Percentiles rank a stretch among this genome's conserved stretches.
phyloP scores from a whole-genome alignment of 805 yeast genomes.

The Candida corydali region DNA sequence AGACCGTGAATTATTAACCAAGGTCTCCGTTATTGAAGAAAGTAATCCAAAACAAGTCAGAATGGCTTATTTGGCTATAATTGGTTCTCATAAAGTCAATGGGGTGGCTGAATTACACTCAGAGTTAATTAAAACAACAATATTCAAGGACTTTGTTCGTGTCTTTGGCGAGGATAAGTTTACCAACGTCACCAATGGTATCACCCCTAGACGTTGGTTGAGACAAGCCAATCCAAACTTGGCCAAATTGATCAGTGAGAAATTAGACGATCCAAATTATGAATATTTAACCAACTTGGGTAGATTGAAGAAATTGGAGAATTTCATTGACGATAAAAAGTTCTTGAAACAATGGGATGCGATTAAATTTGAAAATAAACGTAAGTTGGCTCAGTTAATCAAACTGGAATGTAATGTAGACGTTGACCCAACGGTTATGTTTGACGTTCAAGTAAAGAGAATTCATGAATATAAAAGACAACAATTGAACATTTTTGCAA shows the following conservation, averaged over 20 bases:
- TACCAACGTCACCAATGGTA: slow-evolving; percentile 90
- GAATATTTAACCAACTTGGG: slow-evolving; percentile 66
- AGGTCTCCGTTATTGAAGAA: slow-evolving; percentile 86
- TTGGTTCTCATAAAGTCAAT: slow-evolving; percentile 90
- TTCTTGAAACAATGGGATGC: slow-evolving; percentile 69
- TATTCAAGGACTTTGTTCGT: slow-evolving; percentile 84
- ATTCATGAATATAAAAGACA: slow-evolving; percentile 96
- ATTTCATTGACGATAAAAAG: slow-evolving; percentile 60
- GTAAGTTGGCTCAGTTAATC: slow-evolving; percentile 60
- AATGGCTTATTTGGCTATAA: slow-evolving; percentile 88
- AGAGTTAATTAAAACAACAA: slow-evolving; percentile 82
- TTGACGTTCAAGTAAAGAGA: slow-evolving; percentile 91
- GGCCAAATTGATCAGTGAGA: slow-evolving; percentile 66
- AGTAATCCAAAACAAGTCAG: slow-evolving; percentile 75
- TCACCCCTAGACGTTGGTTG: slow-evolving; percentile 96
- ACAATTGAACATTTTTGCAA: slow-evolving; percentile 88
- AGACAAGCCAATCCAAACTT: slow-evolving; percentile 87
- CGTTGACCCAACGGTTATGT: slow-evolving; percentile 69
- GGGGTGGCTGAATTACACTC: slow-evolving; percentile 97
- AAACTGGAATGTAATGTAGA: slow-evolving; percentile 60
- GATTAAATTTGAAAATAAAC: slow-evolving; percentile 69
- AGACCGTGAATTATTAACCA: slow-evolving; percentile 58
- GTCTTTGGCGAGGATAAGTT: slow-evolving; percentile 80
- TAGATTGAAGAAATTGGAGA: slow-evolving; percentile 60
- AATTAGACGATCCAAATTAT: slow-evolving; percentile 61